phyloP scores from a whole-genome alignment of 495 filamentous ascomycete genomes.

The Tetracladium marchalianum region DNA sequence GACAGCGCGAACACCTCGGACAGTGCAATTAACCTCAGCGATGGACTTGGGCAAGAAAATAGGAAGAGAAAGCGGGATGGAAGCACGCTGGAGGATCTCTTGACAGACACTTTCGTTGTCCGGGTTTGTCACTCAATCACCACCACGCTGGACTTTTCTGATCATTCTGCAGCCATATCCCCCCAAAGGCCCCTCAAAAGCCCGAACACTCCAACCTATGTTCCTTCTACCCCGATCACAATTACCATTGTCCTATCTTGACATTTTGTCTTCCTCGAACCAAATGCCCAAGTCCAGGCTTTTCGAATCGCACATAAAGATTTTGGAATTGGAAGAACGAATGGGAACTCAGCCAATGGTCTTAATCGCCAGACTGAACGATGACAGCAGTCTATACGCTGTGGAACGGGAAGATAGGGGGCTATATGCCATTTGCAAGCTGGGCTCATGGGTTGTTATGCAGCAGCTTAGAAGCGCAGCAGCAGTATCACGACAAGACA shows the following conservation, averaged over 20 bases:
- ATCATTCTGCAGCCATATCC: slow-evolving; percentile 41
- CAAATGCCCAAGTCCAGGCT: slow-evolving; percentile 40
- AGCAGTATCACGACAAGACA: slow-evolving; percentile 27
- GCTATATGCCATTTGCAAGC: slow-evolving; percentile 61
- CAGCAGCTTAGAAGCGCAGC: slow-evolving; percentile 27
- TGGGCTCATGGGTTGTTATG: slow-evolving; percentile 55
- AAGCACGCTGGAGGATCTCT: slow-evolving; percentile 34
- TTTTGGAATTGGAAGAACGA: slow-evolving; percentile 48
- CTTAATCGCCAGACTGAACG: slow-evolving; percentile 55
- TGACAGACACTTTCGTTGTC: slow-evolving; percentile 35
- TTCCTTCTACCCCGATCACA: slow-evolving; percentile 50
- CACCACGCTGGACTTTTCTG: neutral
- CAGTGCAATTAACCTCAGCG: slow-evolving; percentile 15
- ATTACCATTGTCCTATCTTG: slow-evolving; percentile 51
- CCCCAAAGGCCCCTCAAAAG: slow-evolving; percentile 43
- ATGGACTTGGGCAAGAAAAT: slow-evolving; percentile 1
- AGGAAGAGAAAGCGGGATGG: slow-evolving; percentile 21
- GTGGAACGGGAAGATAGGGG: slow-evolving; percentile 59
- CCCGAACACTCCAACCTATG: slow-evolving; percentile 49
- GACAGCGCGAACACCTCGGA: slow-evolving; percentile 13
- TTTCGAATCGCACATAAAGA: slow-evolving; percentile 51
- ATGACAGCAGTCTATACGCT: slow-evolving; percentile 48
- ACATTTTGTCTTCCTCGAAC: slow-evolving; percentile 40
- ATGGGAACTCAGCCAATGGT: slow-evolving; percentile 41
- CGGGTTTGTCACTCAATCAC: slow-evolving; percentile 25